Base-by-base conservation (phyloP, 495 filamentous ascomycete genomes). In the Parathielavia appendiculata region DNA sequence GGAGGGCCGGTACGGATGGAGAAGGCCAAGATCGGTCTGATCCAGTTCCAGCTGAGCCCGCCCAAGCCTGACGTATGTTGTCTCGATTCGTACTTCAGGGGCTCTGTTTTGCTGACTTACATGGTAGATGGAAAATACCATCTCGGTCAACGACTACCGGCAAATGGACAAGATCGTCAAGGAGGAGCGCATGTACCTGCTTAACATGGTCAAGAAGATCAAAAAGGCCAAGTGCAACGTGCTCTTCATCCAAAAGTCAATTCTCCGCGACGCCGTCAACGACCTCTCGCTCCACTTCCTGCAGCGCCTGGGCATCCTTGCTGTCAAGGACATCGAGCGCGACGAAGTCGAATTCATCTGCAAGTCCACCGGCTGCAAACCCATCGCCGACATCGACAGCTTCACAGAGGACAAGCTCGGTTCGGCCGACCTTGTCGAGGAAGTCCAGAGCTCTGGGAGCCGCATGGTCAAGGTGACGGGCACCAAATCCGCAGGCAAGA, bases 151-250 rank as follows among this genome's bases (percentile, higher is more conserved):
- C 73, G 93, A 98, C 79, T 98, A 98, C 81, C 82, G 93, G 58
- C 93, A 98, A 74, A 98, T 98, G 93, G 93, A 98, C 75, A 98
- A 97, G 81, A 98, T 98, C 63, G 81, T 98, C 55, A 98, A 98
- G 74, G 93, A 98, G 76, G 93, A 98, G 78, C 90, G 95, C 58
- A 90, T 91, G 58, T 98, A 98, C 74, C 81, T 98, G 58, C 84
- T 98, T 45, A 96, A 97, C 76, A 90, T 98, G 84, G 91, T 91
- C 68, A 98, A 98, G 84, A 98, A 97, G 83, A 98, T 98, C 76
- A 96, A 97, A 78, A 97, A 96, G 80, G 92, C 91, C 64, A 97
- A 97, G 76, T 98, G 93, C 79, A 98, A 98, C 67, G 95, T 98
- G 35, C 85, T 98, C 54, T 81, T 98, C 63, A 97, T 98, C 64